These are phyloP conservation scores for Yarrowia phangngaensis DNA, from an alignment of 805 yeast genomes.

Conservation along the genomic window DNA sequence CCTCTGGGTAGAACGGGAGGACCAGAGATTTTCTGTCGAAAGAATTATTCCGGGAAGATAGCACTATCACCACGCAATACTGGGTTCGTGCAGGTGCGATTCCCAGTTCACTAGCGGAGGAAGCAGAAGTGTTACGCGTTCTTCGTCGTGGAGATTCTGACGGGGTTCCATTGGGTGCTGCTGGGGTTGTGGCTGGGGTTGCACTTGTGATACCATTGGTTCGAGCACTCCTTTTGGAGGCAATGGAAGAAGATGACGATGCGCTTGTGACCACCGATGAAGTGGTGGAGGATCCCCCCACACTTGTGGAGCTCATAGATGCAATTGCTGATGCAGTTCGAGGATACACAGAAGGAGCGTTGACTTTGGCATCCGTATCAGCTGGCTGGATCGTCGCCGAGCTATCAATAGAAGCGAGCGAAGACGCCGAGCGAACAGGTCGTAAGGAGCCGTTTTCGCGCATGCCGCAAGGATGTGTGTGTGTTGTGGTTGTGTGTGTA, in stretches of 20 bases:
- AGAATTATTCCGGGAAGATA: constrained; percentile 74
- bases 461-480: no score
- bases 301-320: constrained; percentile 4
- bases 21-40: constrained; percentile 74
- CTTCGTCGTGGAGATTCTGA: constrained; percentile 7
- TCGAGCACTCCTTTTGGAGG: constrained; percentile 12
- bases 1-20: constrained; percentile 78
- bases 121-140: constrained; percentile 19
- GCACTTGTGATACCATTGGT: constrained; percentile 1
- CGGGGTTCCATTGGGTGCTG: neutral
- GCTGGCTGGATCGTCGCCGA: constrained; percentile 8
- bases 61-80: constrained; percentile 51
- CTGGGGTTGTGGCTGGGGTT: neutral
- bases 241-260: constrained; percentile 6
- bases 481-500: neutral
- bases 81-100: constrained; percentile 36
- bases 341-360: constrained; percentile 17
- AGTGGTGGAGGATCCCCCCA: constrained; percentile 14
- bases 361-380: constrained; percentile 1
- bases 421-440: constrained; percentile 21
- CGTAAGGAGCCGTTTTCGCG: constrained; percentile 5
- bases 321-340: constrained; percentile 18
- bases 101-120: constrained; percentile 17
- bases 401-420: constrained; percentile 15
- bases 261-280: neutral